Evolutionary conservation across 78 protist genomes (phyloP).

Genomic region (Dictyostelium brefeldianum): DNA sequence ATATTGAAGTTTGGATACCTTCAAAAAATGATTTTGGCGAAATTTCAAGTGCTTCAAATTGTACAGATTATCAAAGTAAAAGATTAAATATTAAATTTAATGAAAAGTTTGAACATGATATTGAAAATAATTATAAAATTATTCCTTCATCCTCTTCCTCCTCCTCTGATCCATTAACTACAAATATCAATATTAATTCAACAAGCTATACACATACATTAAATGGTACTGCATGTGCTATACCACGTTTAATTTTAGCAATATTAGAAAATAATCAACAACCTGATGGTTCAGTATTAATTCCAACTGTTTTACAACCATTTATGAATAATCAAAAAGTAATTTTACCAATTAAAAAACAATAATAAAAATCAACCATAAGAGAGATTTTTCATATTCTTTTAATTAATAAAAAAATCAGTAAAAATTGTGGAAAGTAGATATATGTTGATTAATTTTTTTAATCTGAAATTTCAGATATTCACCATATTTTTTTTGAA

Average conservation of each 20-base stretch:
- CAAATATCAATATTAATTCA: neutral
- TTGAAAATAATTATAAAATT: neutral
- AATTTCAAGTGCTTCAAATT: constrained; percentile 88
- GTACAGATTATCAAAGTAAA: constrained; percentile 93
- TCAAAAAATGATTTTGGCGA: constrained; percentile 89
- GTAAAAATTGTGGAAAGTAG: neutral
- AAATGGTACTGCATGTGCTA: constrained; percentile 95
- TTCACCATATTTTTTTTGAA: neutral
- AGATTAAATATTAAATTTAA: constrained; percentile 67
- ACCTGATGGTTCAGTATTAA: constrained; percentile 78
- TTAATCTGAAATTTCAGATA: too few relatives aligned
- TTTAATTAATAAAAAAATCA: neutral
- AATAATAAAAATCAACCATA: neutral
- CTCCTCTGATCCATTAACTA: neutral
- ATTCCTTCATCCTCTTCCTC: constrained; percentile 2
- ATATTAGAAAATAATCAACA: constrained; percentile 88
- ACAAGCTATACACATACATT: constrained; percentile 89
- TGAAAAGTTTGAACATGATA: neutral
- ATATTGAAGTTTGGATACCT: constrained; percentile 97
- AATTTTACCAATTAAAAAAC: constrained; percentile 15
- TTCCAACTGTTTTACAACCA: constrained; percentile 85
- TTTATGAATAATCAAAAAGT: constrained; percentile 61
- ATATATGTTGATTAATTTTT: too few relatives aligned
- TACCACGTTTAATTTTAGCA: constrained; percentile 90
- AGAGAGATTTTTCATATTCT: neutral